Conservation (phyloP, 2,329 filamentous ascomycete genomes). For the Aspergillus sp. region DNA sequence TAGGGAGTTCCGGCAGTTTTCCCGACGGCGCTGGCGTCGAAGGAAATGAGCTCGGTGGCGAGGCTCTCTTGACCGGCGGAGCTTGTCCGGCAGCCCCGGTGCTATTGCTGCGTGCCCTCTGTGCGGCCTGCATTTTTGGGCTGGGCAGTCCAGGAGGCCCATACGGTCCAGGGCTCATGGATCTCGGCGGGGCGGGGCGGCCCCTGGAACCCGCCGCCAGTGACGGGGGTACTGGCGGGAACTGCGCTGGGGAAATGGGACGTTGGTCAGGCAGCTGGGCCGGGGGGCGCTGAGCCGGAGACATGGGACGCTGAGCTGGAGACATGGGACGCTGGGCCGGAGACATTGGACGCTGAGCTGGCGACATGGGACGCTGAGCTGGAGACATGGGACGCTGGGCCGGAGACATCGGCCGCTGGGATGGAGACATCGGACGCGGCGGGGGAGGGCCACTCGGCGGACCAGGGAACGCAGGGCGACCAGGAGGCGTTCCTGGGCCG, state of each 20-base stretch:
- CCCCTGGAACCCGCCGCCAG: constrained; percentile 24
- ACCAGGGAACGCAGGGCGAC: constrained; percentile 15
- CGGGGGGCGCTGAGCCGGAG: no score
- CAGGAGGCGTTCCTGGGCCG: constrained; percentile 38
- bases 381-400: no score
- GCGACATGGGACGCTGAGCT: no score
- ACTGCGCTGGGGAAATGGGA: constrained; percentile 24
- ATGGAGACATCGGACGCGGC: constrained; percentile 19
- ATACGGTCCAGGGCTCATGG: constrained; percentile 37
- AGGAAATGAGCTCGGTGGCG: constrained; percentile 4
- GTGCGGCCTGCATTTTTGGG: constrained; percentile 28
- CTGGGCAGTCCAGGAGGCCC: constrained; percentile 32
- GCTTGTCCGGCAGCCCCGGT: constrained; percentile 22
- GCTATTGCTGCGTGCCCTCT: constrained; percentile 38
- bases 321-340: constrained; percentile 14
- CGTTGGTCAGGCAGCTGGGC: constrained; percentile 18
- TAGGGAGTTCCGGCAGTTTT: constrained; percentile 35
- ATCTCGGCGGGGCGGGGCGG: constrained; percentile 17
- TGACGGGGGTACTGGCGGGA: constrained; percentile 27
- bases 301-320: no score
- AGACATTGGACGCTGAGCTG: constrained; percentile 23
- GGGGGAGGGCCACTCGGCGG: neutral
- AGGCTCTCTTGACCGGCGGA: constrained; percentile 16
- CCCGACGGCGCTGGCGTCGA: constrained; percentile 25
- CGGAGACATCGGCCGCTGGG: constrained; percentile 28